A percentile compares a stretch with the other conserved stretches of the same genome.
Conservation (phyloP, 495 filamentous ascomycete species). For the Hyaloscypha hepaticicola region DNA sequence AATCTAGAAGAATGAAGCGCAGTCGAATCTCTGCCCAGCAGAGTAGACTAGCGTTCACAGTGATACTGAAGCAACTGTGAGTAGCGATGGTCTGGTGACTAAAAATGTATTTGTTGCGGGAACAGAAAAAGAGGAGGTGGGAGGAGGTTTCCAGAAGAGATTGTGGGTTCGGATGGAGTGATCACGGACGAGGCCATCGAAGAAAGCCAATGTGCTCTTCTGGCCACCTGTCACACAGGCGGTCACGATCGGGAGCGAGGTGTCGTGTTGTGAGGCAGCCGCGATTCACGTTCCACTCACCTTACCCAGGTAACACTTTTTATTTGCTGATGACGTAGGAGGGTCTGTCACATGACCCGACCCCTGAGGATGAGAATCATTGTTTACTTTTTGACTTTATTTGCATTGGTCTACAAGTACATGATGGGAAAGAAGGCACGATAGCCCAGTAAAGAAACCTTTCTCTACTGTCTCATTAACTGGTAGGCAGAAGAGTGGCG, state of each 20-base stretch:
- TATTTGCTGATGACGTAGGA: background rate
- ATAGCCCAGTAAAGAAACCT: too few relatives aligned
- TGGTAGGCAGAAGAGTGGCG: background rate
- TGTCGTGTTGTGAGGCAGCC: constrained; percentile 8
- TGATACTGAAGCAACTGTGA: background rate
- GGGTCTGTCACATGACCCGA: background rate
- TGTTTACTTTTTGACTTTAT: background rate
- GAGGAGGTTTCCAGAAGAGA: background rate
- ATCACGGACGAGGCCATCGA: background rate
- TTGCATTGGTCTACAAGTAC: background rate
- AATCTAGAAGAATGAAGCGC: background rate
- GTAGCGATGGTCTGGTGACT: constrained; percentile 1
- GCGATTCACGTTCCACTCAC: background rate
- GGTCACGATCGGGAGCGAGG: background rate
- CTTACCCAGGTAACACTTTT: too few relatives aligned
- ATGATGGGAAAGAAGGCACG: background rate
- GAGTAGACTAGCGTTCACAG: constrained; percentile 13
- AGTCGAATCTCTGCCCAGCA: constrained; percentile 17
- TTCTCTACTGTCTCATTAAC: too few relatives aligned
- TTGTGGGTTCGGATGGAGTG: background rate
- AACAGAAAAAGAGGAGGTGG: background rate
- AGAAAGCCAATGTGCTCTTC: background rate
- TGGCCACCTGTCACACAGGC: background rate
- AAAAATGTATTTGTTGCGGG: background rate
- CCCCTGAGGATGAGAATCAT: background rate